phyloP scores from a whole-genome alignment of 495 filamentous ascomycete genomes.

The Neurospora sp. region DNA sequence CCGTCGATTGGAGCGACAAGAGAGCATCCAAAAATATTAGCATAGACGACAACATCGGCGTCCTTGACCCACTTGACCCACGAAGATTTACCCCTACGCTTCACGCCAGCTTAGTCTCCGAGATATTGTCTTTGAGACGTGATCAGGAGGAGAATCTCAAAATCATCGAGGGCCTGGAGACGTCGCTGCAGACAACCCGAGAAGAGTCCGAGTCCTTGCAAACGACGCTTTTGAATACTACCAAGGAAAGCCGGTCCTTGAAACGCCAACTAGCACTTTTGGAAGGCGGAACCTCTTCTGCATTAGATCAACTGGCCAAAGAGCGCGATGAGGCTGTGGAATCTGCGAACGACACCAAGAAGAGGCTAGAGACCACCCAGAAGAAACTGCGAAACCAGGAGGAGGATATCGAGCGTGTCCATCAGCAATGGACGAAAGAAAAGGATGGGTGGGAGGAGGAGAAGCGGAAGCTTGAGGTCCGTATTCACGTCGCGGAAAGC shows the following conservation, averaged over 20 bases:
- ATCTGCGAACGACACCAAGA: slow-evolving; percentile 59
- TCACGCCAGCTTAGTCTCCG: slow-evolving; percentile 88
- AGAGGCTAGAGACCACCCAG: slow-evolving; percentile 66
- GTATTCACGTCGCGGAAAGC: slow-evolving; percentile 77
- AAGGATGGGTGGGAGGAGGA: slow-evolving; percentile 74
- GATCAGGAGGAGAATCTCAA: slow-evolving; percentile 83
- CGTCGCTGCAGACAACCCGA: slow-evolving; percentile 55
- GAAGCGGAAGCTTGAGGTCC: slow-evolving; percentile 68
- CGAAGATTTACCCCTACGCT: slow-evolving; percentile 89
- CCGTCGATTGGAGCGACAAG: slow-evolving; percentile 39
- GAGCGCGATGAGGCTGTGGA: slow-evolving; percentile 83
- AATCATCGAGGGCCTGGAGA: slow-evolving; percentile 75
- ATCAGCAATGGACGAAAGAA: slow-evolving; percentile 70
- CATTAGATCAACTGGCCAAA: slow-evolving; percentile 67
- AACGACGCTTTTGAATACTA: slow-evolving; percentile 46
- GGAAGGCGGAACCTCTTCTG: slow-evolving; percentile 78
- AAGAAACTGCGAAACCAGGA: slow-evolving; percentile 72
- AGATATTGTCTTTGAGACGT: slow-evolving; percentile 77
- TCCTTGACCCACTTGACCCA: slow-evolving; percentile 81
- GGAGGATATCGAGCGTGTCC: slow-evolving; percentile 67
- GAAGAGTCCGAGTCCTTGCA: slow-evolving; percentile 64
- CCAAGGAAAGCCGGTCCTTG: slow-evolving; percentile 67
- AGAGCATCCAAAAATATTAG: slow-evolving; percentile 46
- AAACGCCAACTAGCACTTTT: slow-evolving; percentile 77
- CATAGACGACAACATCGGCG: slow-evolving; percentile 64